Evolutionary conservation across 768 basidiomycete genomes (phyloP).

Genomic region (Clathrus columnatus): DNA sequence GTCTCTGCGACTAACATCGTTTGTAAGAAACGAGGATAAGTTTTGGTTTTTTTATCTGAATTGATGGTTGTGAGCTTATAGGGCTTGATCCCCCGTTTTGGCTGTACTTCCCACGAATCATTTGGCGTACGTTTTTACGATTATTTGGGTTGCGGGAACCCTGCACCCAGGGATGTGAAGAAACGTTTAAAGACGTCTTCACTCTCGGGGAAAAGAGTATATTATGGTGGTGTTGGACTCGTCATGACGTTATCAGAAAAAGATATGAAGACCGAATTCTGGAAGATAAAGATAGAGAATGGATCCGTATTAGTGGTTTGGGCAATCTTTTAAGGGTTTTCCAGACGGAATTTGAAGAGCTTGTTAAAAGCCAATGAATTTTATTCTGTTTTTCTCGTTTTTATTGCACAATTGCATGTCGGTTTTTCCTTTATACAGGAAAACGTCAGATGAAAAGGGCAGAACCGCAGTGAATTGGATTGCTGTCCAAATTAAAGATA

Average conservation of each 20-base stretch:
- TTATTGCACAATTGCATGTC: too few species aligned
- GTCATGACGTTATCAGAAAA: slow-evolving; percentile 29
- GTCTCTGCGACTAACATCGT: not conserved
- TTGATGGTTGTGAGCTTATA: slow-evolving; percentile 16
- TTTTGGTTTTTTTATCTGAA: too few species aligned
- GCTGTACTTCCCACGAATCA: slow-evolving; percentile 52
- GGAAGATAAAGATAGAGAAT: slow-evolving; percentile 22
- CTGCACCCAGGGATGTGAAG: slow-evolving; percentile 44
- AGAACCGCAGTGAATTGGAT: too few species aligned
- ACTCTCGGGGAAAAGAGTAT: slow-evolving; percentile 40
- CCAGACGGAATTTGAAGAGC: not conserved
- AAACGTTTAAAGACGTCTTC: slow-evolving; percentile 32
- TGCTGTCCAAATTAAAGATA: too few species aligned
- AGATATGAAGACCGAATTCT: slow-evolving; percentile 22
- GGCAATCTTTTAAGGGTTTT: slow-evolving; percentile 27
- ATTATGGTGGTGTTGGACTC: slow-evolving; percentile 39
- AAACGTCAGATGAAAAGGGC: too few species aligned
- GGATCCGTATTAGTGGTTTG: slow-evolving; percentile 47
- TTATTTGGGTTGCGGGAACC: slow-evolving; percentile 26
- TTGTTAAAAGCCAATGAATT: not conserved
- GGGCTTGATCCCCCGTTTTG: slow-evolving; percentile 62
- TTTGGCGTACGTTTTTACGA: slow-evolving; percentile 44
- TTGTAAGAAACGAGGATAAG: not conserved
- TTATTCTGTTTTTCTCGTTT: too few species aligned
- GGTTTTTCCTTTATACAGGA: too few species aligned